These are phyloP conservation scores for Aspergillus homomorphus DNA, from an alignment of 495 filamentous ascomycete genomes.

Conservation along the genomic window DNA sequence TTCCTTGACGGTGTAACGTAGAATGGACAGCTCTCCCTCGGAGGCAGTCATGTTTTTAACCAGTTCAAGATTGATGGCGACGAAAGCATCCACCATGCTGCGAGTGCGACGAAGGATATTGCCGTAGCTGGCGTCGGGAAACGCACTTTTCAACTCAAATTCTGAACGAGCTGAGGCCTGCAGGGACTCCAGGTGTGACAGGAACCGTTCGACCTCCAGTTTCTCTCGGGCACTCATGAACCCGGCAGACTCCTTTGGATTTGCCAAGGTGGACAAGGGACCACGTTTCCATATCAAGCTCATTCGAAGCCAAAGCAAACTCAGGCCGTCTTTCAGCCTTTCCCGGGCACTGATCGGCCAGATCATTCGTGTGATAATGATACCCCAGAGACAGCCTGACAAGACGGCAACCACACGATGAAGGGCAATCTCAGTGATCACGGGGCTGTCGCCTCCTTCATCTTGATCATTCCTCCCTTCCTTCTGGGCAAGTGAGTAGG, in stretches of 20 bases:
- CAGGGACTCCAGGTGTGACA: slow-evolving; percentile 66
- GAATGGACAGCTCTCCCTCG: slow-evolving; percentile 72
- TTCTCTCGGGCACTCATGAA: slow-evolving; percentile 87
- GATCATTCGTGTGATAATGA: slow-evolving; percentile 82
- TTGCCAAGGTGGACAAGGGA: slow-evolving; percentile 72
- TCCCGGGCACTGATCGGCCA: slow-evolving; percentile 89
- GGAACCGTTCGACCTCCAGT: slow-evolving; percentile 59
- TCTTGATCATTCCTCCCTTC: slow-evolving; percentile 68
- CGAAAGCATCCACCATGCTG: slow-evolving; percentile 84
- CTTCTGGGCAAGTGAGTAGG: slow-evolving; percentile 78
- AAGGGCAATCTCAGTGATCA: slow-evolving; percentile 83
- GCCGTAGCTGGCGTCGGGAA: slow-evolving; percentile 65
- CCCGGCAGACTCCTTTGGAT: slow-evolving; percentile 43
- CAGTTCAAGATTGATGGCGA: slow-evolving; percentile 92
- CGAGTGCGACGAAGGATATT: slow-evolving; percentile 75
- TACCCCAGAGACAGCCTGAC: slow-evolving; percentile 84
- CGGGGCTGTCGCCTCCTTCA: slow-evolving; percentile 80
- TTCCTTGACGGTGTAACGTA: slow-evolving; percentile 78
- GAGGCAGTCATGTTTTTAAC: slow-evolving; percentile 73
- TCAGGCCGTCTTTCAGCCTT: slow-evolving; percentile 83
- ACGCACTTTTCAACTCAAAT: slow-evolving; percentile 80
- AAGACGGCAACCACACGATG: slow-evolving; percentile 89
- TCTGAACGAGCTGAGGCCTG: slow-evolving; percentile 72
- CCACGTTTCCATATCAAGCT: slow-evolving; percentile 96
- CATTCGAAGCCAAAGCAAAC: slow-evolving; percentile 87